Evolutionary conservation across 2,329 filamentous ascomycete species (phyloP).

Genomic region (Colletotrichum australisinense): DNA sequence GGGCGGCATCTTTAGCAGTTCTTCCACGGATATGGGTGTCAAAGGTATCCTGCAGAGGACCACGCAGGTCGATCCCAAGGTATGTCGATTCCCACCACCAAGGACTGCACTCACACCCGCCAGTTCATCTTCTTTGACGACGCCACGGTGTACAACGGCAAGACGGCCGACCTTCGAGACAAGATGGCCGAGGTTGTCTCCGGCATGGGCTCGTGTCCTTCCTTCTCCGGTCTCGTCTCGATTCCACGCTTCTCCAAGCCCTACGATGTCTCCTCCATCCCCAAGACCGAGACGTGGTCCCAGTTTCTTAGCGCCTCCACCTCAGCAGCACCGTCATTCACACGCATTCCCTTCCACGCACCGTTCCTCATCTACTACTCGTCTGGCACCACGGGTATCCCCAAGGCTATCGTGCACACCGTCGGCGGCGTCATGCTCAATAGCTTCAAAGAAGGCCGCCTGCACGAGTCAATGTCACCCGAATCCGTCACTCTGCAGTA

Average conservation of each 20-base stretch:
- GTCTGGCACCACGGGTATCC: constrained; percentile 83
- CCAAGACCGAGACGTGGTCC: constrained; percentile 57
- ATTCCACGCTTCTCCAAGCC: constrained; percentile 74
- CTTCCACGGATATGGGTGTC: constrained; percentile 86
- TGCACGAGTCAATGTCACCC: constrained; percentile 57
- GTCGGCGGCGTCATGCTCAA: constrained; percentile 72
- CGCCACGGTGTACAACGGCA: constrained; percentile 82
- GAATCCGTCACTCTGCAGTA: constrained; percentile 63
- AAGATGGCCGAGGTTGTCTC: constrained; percentile 77
- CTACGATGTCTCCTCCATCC: constrained; percentile 67
- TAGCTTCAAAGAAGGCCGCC: constrained; percentile 66
- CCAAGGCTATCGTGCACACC: constrained; percentile 88
- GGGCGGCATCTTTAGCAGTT: constrained; percentile 80
- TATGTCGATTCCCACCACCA: constrained; percentile 41
- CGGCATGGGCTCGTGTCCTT: constrained; percentile 69
- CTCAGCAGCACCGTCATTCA: constrained; percentile 59
- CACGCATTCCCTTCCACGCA: constrained; percentile 75
- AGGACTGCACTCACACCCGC: neutral
- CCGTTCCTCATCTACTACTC: constrained; percentile 84
- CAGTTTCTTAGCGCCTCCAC: constrained; percentile 54
- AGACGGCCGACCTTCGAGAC: constrained; percentile 74
- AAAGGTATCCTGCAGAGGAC: constrained; percentile 81
- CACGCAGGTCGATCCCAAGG: constrained; percentile 78
- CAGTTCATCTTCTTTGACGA: constrained; percentile 87
- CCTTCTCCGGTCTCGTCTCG: constrained; percentile 73